These are phyloP conservation scores for Trametes villosa DNA, from an alignment of 768 basidiomycete species.

Conservation along the genomic window DNA sequence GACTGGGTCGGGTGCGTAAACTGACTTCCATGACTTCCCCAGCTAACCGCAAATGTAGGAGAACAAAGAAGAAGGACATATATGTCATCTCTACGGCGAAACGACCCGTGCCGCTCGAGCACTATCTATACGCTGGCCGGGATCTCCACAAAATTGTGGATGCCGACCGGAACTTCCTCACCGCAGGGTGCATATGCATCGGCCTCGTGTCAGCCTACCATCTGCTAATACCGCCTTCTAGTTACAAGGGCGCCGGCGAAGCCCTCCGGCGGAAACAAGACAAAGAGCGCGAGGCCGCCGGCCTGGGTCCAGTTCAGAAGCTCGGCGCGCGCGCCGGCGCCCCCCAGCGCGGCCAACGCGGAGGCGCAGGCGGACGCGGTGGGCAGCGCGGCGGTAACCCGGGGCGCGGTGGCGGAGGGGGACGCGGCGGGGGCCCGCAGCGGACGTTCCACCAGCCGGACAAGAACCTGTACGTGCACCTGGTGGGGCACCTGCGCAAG, in stretches of 20 bases:
- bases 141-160: slow-evolving; percentile 94
- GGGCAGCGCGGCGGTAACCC: slow-evolving; percentile 41
- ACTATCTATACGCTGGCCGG: slow-evolving; percentile 93
- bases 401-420: slow-evolving; percentile 35
- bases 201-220: slow-evolving; percentile 5
- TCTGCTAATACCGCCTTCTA: slow-evolving; percentile 35
- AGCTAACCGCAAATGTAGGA: slow-evolving; percentile 49
- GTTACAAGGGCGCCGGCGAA: slow-evolving; percentile 90
- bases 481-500: slow-evolving; percentile 86
- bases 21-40: background rate
- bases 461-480: slow-evolving; percentile 92
- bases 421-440: slow-evolving; percentile 36
- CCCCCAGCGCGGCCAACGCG: slow-evolving; percentile 50
- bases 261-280: slow-evolving; percentile 93
- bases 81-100: slow-evolving; percentile 98
- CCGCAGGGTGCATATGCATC: slow-evolving; percentile 59
- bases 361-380: slow-evolving; percentile 50
- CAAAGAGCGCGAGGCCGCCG: slow-evolving; percentile 96
- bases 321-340: slow-evolving; percentile 80
- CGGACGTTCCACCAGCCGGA: slow-evolving; percentile 75
- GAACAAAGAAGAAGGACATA: slow-evolving; percentile 99
- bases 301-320: slow-evolving; percentile 82
- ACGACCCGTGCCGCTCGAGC: slow-evolving; percentile 95
- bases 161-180: slow-evolving; percentile 71
- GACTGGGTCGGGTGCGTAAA: slow-evolving; percentile 94